These are phyloP conservation scores for Plasmodium yoelii DNA, from an alignment of 169 alveolate genomes.

Conservation along the genomic window DNA sequence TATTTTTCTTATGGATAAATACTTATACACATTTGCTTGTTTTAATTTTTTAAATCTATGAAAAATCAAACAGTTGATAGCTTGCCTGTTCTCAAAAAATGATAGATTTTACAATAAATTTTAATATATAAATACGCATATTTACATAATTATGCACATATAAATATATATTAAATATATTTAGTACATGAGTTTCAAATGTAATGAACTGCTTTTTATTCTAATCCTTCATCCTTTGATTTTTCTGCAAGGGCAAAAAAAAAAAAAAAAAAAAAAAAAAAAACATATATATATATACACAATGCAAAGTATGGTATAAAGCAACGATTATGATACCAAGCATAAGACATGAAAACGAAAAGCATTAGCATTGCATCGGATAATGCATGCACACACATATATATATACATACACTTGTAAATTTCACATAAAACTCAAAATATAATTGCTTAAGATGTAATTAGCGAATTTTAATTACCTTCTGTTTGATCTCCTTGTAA, in stretches of 20 bases:
- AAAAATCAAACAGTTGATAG: constrained; percentile 31
- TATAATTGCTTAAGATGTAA: neutral
- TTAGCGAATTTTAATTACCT: constrained; percentile 2
- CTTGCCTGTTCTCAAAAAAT: constrained; percentile 23
- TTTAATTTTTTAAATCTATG: constrained; percentile 9
- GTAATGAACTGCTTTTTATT: constrained; percentile 16
- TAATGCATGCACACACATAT: neutral
- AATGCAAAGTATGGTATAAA: neutral
- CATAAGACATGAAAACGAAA: neutral
- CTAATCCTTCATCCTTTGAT: constrained; percentile 71
- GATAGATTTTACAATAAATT: constrained; percentile 15
- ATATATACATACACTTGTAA: neutral
- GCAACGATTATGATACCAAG: neutral
- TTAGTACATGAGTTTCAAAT: constrained; percentile 10
- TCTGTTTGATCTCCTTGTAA: constrained; percentile 83
- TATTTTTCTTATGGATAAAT: constrained; percentile 5
- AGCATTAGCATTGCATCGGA: neutral
- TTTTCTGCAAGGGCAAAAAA: constrained; percentile 18
- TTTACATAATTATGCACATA: constrained; percentile 17
- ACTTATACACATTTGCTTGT: constrained; percentile 9
- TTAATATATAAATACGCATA: constrained; percentile 18
- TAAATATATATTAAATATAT: constrained; percentile 10
- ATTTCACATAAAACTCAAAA: neutral
- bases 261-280: constrained; percentile 14
- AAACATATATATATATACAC: constrained; percentile 1